A percentile compares a stretch with the other conserved stretches of the same genome.
Evolutionary conservation across 208 protist species (phyloP).

Genomic region (Porcisia hertigi): DNA sequence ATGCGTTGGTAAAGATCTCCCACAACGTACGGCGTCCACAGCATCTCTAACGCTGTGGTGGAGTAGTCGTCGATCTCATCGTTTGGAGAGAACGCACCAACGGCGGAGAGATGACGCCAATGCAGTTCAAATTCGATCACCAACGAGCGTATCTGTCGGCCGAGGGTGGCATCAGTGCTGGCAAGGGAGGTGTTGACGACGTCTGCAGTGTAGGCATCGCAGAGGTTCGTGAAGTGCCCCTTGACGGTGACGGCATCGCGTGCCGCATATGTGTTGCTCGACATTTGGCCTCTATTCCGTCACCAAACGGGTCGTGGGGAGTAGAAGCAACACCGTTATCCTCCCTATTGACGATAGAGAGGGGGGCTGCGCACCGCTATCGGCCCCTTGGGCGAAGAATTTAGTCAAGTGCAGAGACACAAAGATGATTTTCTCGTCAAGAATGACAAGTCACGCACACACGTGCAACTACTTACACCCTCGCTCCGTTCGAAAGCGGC

Average conservation of each 20-base stretch:
- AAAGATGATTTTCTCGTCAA: background rate
- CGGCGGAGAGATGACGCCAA: slow-evolving; percentile 57
- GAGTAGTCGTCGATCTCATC: slow-evolving; percentile 84
- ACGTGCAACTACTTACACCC: background rate
- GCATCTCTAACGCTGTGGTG: slow-evolving; percentile 78
- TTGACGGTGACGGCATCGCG: slow-evolving; percentile 52
- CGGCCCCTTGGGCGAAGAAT: background rate
- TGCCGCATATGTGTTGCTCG: slow-evolving; percentile 5
- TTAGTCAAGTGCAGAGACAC: background rate
- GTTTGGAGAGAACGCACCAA: slow-evolving; percentile 78
- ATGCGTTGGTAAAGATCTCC: slow-evolving; percentile 84
- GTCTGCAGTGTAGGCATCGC: slow-evolving; percentile 45
- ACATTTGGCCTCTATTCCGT: background rate
- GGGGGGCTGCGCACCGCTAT: background rate
- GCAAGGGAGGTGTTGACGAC: slow-evolving; percentile 37
- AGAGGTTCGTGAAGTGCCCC: slow-evolving; percentile 59
- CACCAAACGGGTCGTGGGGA: background rate
- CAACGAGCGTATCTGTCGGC: slow-evolving; percentile 34
- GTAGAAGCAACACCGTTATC: background rate
- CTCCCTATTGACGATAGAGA: background rate
- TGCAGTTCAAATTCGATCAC: slow-evolving; percentile 67
- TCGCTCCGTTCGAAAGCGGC: background rate
- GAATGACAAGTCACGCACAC: background rate
- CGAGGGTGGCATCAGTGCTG: slow-evolving; percentile 35
- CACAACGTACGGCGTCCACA: slow-evolving; percentile 85